Base-by-base conservation (phyloP, 176 grass and related monocot species). In the Lolium perenne region DNA sequence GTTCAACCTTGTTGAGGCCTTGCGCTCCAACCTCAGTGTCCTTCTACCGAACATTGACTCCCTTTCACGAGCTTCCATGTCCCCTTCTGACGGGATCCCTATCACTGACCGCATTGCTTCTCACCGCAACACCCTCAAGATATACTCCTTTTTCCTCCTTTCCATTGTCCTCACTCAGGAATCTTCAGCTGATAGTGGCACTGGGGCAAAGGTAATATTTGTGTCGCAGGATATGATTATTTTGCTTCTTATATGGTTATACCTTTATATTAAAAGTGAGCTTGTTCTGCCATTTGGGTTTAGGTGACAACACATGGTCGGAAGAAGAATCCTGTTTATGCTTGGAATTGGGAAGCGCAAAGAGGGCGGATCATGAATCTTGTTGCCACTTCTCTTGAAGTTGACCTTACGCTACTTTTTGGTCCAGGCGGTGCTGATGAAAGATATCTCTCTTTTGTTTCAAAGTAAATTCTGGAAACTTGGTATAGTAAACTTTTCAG, bases 291-390 rank as follows among this genome's bases (percentile, higher is more conserved):
- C 11, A 69, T 87, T 69, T 62, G 7, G 50, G 35, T 78, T 79
- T 86, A 98, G 95, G 95, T 86, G 38, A 74, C 85, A 40, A 15
- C 62, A 0, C 93, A 89, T 78, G 89, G 91, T 74, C 81, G 93
- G 87, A 98, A 95, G 93, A 95, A 92, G 77, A 95, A 91, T 87
- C 79, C 65, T 82, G 76, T 87, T 21, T 95, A 94, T 86, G 26
- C 93, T 58, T 98, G 96, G 96, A 95, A 94, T 76, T 98, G 96
- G 96, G 93, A 95, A 76, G 82, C 90, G 12, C 96, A 95, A 83
- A 98, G 96, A 83, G 86, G 91, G 57, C 88, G 93, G 58, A 98
- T 98, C 74, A 76, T 92, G 61, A 94, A 86, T 98, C 77, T 98
- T 76, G 82, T 98, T 54, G 93, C 96, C 21, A 98, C 90, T 83